Evolutionary conservation across 2,329 filamentous ascomycete species (phyloP).

Genomic region (Endothia cerciana): DNA sequence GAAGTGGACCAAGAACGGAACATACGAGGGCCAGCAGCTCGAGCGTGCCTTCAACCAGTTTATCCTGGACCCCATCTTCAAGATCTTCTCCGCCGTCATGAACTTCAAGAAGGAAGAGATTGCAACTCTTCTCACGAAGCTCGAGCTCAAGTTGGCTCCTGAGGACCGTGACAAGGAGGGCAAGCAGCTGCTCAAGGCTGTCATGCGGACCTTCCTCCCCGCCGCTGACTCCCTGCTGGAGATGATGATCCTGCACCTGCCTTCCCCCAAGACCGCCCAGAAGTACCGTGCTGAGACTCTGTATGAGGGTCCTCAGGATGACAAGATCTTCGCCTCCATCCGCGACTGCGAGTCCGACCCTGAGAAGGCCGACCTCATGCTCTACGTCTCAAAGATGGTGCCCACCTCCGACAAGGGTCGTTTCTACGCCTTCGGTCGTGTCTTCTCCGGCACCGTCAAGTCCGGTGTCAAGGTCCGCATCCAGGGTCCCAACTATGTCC

Average conservation of each 20-base stretch:
- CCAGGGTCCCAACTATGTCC: slow-evolving; percentile 97
- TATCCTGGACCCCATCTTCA: slow-evolving; percentile 99
- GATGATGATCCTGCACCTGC: slow-evolving; percentile 99
- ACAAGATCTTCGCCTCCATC: slow-evolving; percentile 93
- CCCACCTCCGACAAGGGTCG: slow-evolving; percentile 99
- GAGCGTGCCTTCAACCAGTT: slow-evolving; percentile 99
- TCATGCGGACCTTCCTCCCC: slow-evolving; percentile 99
- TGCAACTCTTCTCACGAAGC: slow-evolving; percentile 82
- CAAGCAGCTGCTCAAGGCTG: slow-evolving; percentile 95
- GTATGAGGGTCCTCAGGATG: slow-evolving; percentile 95
- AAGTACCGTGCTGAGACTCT: slow-evolving; percentile 97
- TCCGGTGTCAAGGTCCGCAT: slow-evolving; percentile 99
- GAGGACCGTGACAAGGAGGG: slow-evolving; percentile 95
- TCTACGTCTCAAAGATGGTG: slow-evolving; percentile 99
- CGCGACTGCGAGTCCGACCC: slow-evolving; percentile 85
- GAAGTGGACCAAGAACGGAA: slow-evolving; percentile 95
- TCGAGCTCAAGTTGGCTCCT: slow-evolving; percentile 83
- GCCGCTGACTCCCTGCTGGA: slow-evolving; percentile 97
- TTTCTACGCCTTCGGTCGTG: slow-evolving; percentile 99
- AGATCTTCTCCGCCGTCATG: slow-evolving; percentile 95
- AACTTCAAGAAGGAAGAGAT: slow-evolving; percentile 99
- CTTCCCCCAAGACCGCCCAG: slow-evolving; percentile 94
- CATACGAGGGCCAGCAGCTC: slow-evolving; percentile 81
- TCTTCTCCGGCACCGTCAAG: slow-evolving; percentile 97
- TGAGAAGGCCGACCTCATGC: slow-evolving; percentile 92